phyloP scores from a whole-genome alignment of 192 early-diverging fungal species.

The Geranomyces michiganensis region DNA sequence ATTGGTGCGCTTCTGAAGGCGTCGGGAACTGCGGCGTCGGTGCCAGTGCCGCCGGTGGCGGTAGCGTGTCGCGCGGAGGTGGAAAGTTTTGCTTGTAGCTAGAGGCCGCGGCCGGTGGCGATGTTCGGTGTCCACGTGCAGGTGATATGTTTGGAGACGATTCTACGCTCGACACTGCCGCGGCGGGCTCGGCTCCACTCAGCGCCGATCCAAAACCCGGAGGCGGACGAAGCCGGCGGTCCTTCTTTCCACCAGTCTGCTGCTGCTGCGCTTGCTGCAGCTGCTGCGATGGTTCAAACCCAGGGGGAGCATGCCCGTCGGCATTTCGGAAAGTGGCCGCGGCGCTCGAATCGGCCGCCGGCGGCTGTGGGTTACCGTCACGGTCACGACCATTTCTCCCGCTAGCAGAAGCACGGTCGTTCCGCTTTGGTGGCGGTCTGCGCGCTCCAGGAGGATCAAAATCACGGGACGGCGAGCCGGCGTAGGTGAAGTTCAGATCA shows the following conservation, averaged over 20 bases:
- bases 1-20: slow-evolving; percentile 26
- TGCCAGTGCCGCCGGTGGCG: not conserved
- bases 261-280: not conserved
- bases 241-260: not conserved
- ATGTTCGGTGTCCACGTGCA: not conserved
- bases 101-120: not conserved
- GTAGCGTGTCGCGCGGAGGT: not conserved
- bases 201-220: slow-evolving; percentile 52
- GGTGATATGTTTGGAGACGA: slow-evolving; percentile 15
- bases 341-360: not conserved
- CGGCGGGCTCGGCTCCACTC: slow-evolving; percentile 8
- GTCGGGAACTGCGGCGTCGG: slow-evolving; percentile 21
- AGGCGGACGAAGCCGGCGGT: slow-evolving; percentile 38
- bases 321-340: not conserved
- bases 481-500: slow-evolving; percentile 46
- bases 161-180: not conserved
- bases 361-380: too few relatives aligned
- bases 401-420: not conserved
- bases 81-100: not conserved
- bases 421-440: not conserved
- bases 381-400: not conserved
- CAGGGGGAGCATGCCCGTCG: not conserved
- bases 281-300: not conserved
- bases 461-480: slow-evolving; percentile 39
- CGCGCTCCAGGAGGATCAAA: slow-evolving; percentile 3